Evolutionary conservation across 305 asterid species (phyloP).

Genomic region (Caryopteris hybrid): DNA sequence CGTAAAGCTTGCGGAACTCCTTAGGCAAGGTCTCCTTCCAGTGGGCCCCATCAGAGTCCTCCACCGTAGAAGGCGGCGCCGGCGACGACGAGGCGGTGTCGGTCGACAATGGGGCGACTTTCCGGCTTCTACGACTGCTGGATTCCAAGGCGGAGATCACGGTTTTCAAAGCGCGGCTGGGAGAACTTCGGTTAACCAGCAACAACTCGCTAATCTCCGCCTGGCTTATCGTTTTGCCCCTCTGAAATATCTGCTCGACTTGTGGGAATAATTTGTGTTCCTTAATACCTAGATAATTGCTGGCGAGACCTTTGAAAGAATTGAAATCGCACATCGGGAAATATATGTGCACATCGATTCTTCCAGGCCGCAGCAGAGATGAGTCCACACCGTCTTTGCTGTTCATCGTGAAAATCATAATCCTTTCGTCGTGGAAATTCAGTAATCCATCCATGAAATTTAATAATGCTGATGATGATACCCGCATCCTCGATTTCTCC

Average conservation of each 20-base stretch:
- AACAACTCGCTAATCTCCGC: conserved; percentile 60
- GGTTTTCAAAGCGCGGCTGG: conserved; percentile 49
- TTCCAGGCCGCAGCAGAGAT: conserved; percentile 61
- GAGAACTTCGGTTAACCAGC: conserved; percentile 49
- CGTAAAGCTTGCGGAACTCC: neutral
- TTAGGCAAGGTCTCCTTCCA: neutral
- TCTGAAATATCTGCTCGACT: conserved; percentile 44
- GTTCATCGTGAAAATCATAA: conserved; percentile 70
- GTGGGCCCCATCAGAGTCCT: neutral
- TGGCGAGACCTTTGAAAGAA: conserved; percentile 47
- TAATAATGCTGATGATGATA: conserved; percentile 46
- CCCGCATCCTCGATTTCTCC: conserved; percentile 24
- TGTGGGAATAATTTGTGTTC: conserved; percentile 50
- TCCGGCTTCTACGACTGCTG: conserved; percentile 12
- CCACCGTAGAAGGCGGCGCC: neutral
- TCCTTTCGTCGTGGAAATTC: conserved; percentile 50
- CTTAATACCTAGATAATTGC: conserved; percentile 42
- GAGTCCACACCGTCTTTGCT: conserved; percentile 53
- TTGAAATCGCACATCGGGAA: conserved; percentile 62
- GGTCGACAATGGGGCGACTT: neutral
- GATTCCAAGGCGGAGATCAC: conserved; percentile 43
- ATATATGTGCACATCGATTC: conserved; percentile 64
- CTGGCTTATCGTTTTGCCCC: conserved; percentile 48
- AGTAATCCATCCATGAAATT: conserved; percentile 77
- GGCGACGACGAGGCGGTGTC: neutral